Base-by-base conservation (phyloP, 768 basidiomycete species). In the Lentinus brumalis region DNA sequence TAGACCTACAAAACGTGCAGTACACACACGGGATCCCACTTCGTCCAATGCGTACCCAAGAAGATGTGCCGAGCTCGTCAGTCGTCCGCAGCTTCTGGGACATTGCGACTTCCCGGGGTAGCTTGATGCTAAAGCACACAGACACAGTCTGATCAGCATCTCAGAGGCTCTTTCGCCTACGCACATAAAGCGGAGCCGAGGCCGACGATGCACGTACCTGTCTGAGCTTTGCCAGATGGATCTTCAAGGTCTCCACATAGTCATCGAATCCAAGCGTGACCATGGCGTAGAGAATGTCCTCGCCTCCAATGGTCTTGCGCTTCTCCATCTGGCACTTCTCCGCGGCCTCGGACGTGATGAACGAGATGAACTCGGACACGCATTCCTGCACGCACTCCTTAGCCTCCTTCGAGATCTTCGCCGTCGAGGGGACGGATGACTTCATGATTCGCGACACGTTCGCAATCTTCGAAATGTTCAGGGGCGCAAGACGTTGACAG, bases 361-460 rank as follows among this genome's bases (percentile, higher is more conserved):
- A 98, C 67, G 87, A 88, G 74, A 98, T 98, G 80, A 97, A 98
- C 78, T 98, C 96, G 45, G 92, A 94, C 57, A 97, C 94, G 76
- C 96, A 97, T 77, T 98, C 96, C 74, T 98, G 96, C 45, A 98
- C 94, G 75, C 93, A 95, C 77, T 98, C 96, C 73, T 98, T 98
- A 47, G 95, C 95, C 75, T 98, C 96, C 74, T 98, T 98, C 8
- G 93, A 92, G 69, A 98, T 96, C 78, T 98, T 98, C 45, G 96
- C 93, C 18, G 90, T 90, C 0, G 87, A 78, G 0, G 96, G 96
- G 2, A 98, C 88, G 11, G 93, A 84, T 45, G 87, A 80, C 75
- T 98, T 98, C 96, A 98, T 98, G 70, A 98, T 96, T 21, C 96
- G 85, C 15, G 94, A 87, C n/a, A 98, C 95, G 72, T 98, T 98